Conservation (phyloP, 2,329 filamentous ascomycete genomes). For the Beauveria asiatica region DNA sequence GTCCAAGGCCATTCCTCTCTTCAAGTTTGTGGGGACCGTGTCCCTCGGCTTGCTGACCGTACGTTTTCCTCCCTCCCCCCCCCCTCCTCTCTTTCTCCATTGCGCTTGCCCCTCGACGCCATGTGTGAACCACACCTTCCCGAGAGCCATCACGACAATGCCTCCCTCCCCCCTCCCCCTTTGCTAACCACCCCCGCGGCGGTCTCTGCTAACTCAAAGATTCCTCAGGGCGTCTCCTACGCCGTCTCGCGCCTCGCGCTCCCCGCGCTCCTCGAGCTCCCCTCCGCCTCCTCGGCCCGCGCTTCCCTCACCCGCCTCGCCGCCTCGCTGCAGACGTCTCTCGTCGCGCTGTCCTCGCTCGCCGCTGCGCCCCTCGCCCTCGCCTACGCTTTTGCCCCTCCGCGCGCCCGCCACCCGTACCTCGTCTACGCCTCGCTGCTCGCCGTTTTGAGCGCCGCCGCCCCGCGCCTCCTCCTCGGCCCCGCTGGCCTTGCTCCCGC, state of each 20-base stretch:
- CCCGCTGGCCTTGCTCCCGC: slow-evolving; percentile 16
- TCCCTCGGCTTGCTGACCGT: slow-evolving; percentile 84
- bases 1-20: slow-evolving; percentile 61
- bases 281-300: slow-evolving; percentile 62
- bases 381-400: slow-evolving; percentile 69
- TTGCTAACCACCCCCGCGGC: no score
- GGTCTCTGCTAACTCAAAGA: not conserved
- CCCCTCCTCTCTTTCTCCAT: no score
- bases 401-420: slow-evolving; percentile 74
- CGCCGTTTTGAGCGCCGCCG: slow-evolving; percentile 51
- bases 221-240: slow-evolving; percentile 72
- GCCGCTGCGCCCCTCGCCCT: slow-evolving; percentile 65
- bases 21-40: slow-evolving; percentile 90
- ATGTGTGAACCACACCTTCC: not conserved
- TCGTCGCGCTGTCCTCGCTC: slow-evolving; percentile 58
- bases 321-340: slow-evolving; percentile 53
- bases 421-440: slow-evolving; percentile 76
- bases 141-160: not conserved
- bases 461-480: slow-evolving; percentile 36
- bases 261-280: slow-evolving; percentile 71
- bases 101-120: not conserved
- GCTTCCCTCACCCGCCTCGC: slow-evolving; percentile 63
- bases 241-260: slow-evolving; percentile 70
- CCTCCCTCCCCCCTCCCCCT: not conserved
- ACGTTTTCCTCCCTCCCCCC: slow-evolving; percentile 28